Evolutionary conservation across 257 asterid species (phyloP).

Genomic region (Forsythia suspensa): DNA sequence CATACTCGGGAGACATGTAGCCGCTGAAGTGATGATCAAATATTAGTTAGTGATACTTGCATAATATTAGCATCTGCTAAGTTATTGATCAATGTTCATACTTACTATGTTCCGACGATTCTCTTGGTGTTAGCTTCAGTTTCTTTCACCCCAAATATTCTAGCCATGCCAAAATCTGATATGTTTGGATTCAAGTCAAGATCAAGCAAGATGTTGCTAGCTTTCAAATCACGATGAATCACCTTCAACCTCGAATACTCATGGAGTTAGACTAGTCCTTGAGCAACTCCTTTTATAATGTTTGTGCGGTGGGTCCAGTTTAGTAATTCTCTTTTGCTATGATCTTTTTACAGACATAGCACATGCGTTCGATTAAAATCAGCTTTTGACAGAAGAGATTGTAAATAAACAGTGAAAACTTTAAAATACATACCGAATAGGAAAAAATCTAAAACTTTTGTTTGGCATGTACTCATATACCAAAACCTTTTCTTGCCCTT

Average conservation of each 20-base stretch:
- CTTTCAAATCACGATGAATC: constrained; percentile 45
- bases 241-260: constrained; percentile 29
- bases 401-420: background rate
- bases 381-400: background rate
- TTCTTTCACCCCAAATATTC: constrained; percentile 31
- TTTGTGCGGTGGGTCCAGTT: constrained; percentile 28
- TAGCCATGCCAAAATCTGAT: constrained; percentile 49
- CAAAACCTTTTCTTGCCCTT: constrained; percentile 20
- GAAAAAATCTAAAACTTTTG: constrained; percentile 35
- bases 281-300: constrained; percentile 39
- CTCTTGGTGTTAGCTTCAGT: constrained; percentile 35
- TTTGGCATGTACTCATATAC: constrained; percentile 38
- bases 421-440: constrained; percentile 21
- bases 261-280: constrained; percentile 41
- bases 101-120: constrained; percentile 45
- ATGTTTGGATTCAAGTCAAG: constrained; percentile 39
- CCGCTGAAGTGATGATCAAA: constrained; percentile 23
- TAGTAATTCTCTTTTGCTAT: constrained; percentile 16
- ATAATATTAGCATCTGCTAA: background rate
- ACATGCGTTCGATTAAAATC: background rate
- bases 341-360: constrained; percentile 3
- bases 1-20: constrained; percentile 45
- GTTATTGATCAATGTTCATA: background rate
- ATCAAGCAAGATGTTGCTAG: constrained; percentile 43
- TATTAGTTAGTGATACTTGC: background rate